Percentiles rank a stretch among this genome's conserved stretches.
These are phyloP conservation scores for Leccinellum luteum DNA, from an alignment of 768 basidiomycete species.

Conservation along the genomic window DNA sequence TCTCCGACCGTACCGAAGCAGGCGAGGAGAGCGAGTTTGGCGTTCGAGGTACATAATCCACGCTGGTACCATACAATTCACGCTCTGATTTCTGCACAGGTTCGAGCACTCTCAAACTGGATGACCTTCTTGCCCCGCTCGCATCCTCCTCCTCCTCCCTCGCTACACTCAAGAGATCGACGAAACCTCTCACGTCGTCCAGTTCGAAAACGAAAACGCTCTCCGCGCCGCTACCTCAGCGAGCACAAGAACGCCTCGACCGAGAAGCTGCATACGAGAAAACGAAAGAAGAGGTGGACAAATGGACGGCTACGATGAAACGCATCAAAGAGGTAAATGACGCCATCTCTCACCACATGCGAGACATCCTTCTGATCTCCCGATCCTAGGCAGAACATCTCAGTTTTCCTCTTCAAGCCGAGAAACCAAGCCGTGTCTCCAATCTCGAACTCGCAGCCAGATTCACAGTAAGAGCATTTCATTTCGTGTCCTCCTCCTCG, in stretches of 20 bases:
- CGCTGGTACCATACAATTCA: neutral
- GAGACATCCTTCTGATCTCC: neutral
- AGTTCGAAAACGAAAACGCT: constrained; percentile 59
- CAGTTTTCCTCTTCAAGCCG: constrained; percentile 79
- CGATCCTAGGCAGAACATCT: constrained; percentile 72
- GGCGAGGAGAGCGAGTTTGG: constrained; percentile 83
- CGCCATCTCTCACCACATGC: neutral
- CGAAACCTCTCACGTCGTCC: constrained; percentile 57
- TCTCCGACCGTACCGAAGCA: constrained; percentile 73
- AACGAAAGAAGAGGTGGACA: constrained; percentile 88
- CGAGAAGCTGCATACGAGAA: constrained; percentile 93
- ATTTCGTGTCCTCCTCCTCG: too few species aligned
- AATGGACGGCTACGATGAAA: constrained; percentile 93
- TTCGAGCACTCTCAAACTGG: constrained; percentile 54
- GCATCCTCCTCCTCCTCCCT: constrained; percentile 57
- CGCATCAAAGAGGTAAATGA: constrained; percentile 75
- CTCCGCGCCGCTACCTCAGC: constrained; percentile 80
- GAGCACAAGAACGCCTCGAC: constrained; percentile 86
- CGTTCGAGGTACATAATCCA: constrained; percentile 42
- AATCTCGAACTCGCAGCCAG: constrained; percentile 77
- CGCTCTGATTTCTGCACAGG: constrained; percentile 14
- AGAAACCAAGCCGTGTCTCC: constrained; percentile 53
- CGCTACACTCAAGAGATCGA: constrained; percentile 64
- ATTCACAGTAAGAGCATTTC: constrained; percentile 61
- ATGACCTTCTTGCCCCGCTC: constrained; percentile 76